Conservation (phyloP, 1,284 basidiomycete genomes). For the Ustilago sp. region DNA sequence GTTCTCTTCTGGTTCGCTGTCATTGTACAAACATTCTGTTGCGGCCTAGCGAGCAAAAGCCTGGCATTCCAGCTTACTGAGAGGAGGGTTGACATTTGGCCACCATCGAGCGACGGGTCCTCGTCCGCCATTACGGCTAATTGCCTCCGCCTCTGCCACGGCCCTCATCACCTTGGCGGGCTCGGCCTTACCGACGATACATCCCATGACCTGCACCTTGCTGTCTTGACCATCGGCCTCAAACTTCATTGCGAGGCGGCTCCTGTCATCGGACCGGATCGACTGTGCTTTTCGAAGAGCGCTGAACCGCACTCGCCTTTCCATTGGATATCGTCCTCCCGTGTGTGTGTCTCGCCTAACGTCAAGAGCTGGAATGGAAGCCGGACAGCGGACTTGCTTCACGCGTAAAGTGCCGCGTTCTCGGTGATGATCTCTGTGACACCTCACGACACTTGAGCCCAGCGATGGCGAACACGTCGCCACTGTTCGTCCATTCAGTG, state of each 20-base stretch:
- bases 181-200: background rate
- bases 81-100: background rate
- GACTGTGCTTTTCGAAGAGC: constrained; percentile 1
- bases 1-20: background rate
- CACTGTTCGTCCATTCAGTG: no score
- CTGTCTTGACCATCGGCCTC: constrained; percentile 3
- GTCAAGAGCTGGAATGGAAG: constrained; percentile 1
- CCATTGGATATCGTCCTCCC: background rate
- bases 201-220: background rate
- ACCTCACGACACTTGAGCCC: background rate
- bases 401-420: constrained; percentile 8
- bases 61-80: constrained; percentile 10
- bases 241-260: background rate
- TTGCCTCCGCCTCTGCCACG: background rate
- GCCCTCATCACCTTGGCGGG: background rate
- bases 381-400: background rate
- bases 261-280: background rate
- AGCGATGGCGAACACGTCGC: background rate
- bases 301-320: background rate
- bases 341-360: background rate
- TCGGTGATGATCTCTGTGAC: background rate
- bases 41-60: background rate
- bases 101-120: no score
- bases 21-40: constrained; percentile 1
- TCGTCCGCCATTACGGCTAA: background rate